These are phyloP conservation scores for Styphnolobium japonicum DNA, from an alignment of 306 rosid species.

Conservation along the genomic window DNA sequence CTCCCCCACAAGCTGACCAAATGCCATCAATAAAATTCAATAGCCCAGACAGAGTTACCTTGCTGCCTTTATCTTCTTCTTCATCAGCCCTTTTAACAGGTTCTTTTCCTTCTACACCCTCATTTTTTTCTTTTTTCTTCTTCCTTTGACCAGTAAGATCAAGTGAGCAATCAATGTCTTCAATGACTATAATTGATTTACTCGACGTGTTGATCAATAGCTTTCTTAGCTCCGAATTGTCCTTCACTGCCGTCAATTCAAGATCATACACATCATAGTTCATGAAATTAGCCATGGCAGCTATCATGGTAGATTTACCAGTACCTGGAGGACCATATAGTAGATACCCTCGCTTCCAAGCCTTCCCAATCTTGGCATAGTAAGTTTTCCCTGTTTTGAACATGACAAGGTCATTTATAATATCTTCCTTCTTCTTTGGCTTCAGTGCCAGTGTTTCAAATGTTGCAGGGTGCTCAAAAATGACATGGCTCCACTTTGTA, in stretches of 20 bases:
- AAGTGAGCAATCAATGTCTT: conserved; percentile 67
- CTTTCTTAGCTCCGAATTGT: conserved; percentile 38
- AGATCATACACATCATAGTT: conserved; percentile 63
- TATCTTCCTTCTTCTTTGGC: conserved; percentile 30
- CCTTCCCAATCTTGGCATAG: conserved; percentile 47
- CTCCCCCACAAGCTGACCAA: conserved; percentile 69
- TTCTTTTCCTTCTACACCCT: not conserved
- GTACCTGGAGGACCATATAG: conserved; percentile 64
- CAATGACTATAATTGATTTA: conserved; percentile 46
- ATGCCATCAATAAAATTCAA: conserved; percentile 61
- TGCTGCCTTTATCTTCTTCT: conserved; percentile 23
- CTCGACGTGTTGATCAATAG: conserved; percentile 33
- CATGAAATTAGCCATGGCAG: conserved; percentile 57
- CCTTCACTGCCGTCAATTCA: conserved; percentile 46
- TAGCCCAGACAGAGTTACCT: conserved; percentile 61
- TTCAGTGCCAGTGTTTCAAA: conserved; percentile 46
- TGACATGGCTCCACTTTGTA: conserved; percentile 38
- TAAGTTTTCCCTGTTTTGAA: conserved; percentile 44
- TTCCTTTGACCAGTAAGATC: conserved; percentile 55
- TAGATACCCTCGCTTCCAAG: conserved; percentile 62
- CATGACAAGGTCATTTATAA: conserved; percentile 36
- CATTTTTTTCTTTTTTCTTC: conserved; percentile 12
- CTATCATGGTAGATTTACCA: conserved; percentile 56
- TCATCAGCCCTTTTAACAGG: not conserved
- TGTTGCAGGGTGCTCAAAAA: conserved; percentile 49